Conservation (phyloP, 768 basidiomycete genomes). For the Pulveroboletus sp. region DNA sequence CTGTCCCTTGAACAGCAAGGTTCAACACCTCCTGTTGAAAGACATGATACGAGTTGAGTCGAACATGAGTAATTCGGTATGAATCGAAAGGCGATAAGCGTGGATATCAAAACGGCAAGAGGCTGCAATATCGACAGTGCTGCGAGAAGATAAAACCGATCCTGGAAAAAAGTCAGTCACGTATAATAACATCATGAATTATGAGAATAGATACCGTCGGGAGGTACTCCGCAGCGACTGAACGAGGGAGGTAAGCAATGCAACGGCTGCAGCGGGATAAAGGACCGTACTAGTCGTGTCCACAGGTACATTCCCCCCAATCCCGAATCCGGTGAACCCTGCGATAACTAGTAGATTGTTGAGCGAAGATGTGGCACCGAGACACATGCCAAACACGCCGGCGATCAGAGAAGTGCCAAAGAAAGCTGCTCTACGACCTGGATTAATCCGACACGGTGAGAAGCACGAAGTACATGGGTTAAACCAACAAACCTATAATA, state of each 20-base stretch:
- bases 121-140: slow-evolving; percentile 11
- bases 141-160: slow-evolving; percentile 14
- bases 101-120: not conserved
- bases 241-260: not conserved
- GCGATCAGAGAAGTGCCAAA: slow-evolving; percentile 14
- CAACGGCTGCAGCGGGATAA: not conserved
- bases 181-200: not conserved
- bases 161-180: slow-evolving; percentile 1
- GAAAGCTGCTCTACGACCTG: slow-evolving; percentile 16
- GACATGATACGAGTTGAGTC: slow-evolving; percentile 9
- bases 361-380: slow-evolving; percentile 13
- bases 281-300: slow-evolving; percentile 11
- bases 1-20: slow-evolving; percentile 9
- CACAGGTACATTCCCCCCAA: slow-evolving; percentile 14
- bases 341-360: slow-evolving; percentile 6
- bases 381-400: slow-evolving; percentile 12
- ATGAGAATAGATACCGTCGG: slow-evolving; percentile 2
- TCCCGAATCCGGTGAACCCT: slow-evolving; percentile 11
- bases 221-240: slow-evolving; percentile 15
- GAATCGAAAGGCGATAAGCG: slow-evolving; percentile 7
- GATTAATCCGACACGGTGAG: not conserved
- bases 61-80: slow-evolving; percentile 17
- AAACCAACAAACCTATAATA: slow-evolving; percentile 11
- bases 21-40: too few relatives aligned
- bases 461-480: not conserved